Percentiles rank a stretch among this genome's conserved stretches.
Conservation (phyloP, 176 grass and related monocot species). For the Zea luxurians region DNA sequence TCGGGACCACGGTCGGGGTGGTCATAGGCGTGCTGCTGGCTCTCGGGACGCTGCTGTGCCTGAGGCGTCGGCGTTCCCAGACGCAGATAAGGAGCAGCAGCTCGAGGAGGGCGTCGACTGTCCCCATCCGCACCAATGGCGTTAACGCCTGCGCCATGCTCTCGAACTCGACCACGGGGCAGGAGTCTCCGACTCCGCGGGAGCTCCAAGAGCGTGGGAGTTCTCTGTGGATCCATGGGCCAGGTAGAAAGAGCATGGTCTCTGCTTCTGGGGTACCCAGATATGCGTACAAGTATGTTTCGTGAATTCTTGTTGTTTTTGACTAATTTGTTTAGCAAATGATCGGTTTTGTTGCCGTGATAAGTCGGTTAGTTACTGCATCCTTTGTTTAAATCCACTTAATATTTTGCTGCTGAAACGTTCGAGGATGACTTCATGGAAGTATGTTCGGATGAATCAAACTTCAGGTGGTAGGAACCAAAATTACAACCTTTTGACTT, state of each 20-base stretch:
- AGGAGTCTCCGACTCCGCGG: constrained; percentile 60
- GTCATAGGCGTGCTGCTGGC: constrained; percentile 78
- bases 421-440: constrained; percentile 15
- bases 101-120: constrained; percentile 69
- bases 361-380: constrained; percentile 9
- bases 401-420: not conserved
- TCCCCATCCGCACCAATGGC: constrained; percentile 67
- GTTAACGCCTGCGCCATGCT: constrained; percentile 46
- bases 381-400: constrained; percentile 21
- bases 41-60: constrained; percentile 60
- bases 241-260: constrained; percentile 55
- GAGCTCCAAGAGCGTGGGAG: constrained; percentile 37
- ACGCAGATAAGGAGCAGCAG: constrained; percentile 63
- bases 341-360: constrained; percentile 16
- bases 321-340: constrained; percentile 25
- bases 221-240: constrained; percentile 58
- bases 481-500: constrained; percentile 16
- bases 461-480: constrained; percentile 7
- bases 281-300: constrained; percentile 89
- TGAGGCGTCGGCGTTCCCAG: constrained; percentile 58
- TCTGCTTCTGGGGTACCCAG: constrained; percentile 91
- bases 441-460: constrained; percentile 9
- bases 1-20: constrained; percentile 69
- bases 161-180: constrained; percentile 66
- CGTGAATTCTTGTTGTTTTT: constrained; percentile 11